These are phyloP conservation scores for Didymellaceae sp. DNA, from an alignment of 2,329 filamentous ascomycete species.

Conservation along the genomic window DNA sequence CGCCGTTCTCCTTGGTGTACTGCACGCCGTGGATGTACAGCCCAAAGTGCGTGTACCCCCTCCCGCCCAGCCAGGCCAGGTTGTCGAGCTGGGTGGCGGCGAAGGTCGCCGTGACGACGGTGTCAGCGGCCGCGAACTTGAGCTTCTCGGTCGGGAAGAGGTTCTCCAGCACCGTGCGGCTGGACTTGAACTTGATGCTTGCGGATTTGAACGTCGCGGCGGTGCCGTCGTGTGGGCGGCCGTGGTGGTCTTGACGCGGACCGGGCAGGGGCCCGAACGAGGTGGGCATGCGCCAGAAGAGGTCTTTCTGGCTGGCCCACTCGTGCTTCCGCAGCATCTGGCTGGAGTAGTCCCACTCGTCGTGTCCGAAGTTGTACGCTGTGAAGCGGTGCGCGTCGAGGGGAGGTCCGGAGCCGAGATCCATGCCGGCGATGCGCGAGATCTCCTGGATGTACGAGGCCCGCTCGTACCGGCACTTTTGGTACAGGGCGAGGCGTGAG, in stretches of 20 bases:
- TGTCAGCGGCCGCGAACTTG: constrained; percentile 48
- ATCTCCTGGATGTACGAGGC: constrained; percentile 65
- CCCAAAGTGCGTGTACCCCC: constrained; percentile 64
- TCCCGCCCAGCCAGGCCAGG: constrained; percentile 67
- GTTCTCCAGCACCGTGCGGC: constrained; percentile 50
- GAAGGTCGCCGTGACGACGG: constrained; percentile 49
- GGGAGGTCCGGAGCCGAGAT: constrained; percentile 49
- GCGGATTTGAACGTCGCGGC: constrained; percentile 46
- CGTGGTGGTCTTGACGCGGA: constrained; percentile 43
- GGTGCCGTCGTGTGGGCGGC: constrained; percentile 28
- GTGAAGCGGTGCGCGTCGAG: constrained; percentile 50
- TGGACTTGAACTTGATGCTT: constrained; percentile 51
- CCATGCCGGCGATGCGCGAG: constrained; percentile 60
- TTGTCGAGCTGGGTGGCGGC: constrained; percentile 50
- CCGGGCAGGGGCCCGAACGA: constrained; percentile 52
- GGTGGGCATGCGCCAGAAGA: constrained; percentile 53
- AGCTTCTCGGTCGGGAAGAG: constrained; percentile 48
- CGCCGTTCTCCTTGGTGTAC: constrained; percentile 60
- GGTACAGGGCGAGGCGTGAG: constrained; percentile 64
- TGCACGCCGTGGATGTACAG: constrained; percentile 69
- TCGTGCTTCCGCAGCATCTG: constrained; percentile 60
- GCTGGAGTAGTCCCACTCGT: constrained; percentile 63
- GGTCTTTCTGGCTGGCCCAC: constrained; percentile 50
- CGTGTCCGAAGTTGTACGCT: constrained; percentile 63
- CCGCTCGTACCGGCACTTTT: constrained; percentile 64